These are phyloP conservation scores for Chloris gayana DNA, from an alignment of 176 grass and related monocot species.

Conservation along the genomic window DNA sequence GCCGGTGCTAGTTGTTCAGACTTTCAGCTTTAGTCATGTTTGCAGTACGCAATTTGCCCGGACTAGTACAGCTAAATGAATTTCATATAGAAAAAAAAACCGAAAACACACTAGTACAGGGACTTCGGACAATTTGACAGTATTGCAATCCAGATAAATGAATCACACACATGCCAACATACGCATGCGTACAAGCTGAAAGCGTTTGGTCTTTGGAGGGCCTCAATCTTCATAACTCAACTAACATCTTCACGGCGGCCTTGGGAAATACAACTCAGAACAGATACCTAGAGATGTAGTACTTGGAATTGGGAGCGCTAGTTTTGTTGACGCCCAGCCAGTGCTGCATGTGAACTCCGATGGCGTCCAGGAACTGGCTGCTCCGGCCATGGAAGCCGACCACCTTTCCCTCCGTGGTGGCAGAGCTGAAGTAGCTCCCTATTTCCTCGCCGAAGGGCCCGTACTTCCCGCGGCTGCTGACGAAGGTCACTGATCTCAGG, in stretches of 20 bases:
- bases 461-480: constrained; percentile 80
- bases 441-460: constrained; percentile 77
- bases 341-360: constrained; percentile 92
- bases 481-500: constrained; percentile 65
- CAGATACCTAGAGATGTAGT: constrained; percentile 66
- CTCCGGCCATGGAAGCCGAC: constrained; percentile 94
- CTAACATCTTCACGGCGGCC: too few species aligned
- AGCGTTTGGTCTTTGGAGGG: neutral
- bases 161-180: neutral
- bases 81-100: neutral
- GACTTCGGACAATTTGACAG: neutral
- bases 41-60: neutral
- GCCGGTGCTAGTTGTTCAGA: neutral
- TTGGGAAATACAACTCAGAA: constrained; percentile 61
- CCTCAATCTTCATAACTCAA: neutral
- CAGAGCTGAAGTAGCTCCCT: constrained; percentile 73
- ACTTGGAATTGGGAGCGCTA: constrained; percentile 35
- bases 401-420: constrained; percentile 73
- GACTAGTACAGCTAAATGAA: constrained; percentile 3
- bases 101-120: neutral
- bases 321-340: constrained; percentile 75
- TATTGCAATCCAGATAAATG: neutral
- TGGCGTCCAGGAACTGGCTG: constrained; percentile 71
- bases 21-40: neutral
- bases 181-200: neutral